Percentiles rank a stretch among this genome's conserved stretches.
phyloP scores from a whole-genome alignment of 495 filamentous ascomycete species.

The Choiromyces venosus region DNA sequence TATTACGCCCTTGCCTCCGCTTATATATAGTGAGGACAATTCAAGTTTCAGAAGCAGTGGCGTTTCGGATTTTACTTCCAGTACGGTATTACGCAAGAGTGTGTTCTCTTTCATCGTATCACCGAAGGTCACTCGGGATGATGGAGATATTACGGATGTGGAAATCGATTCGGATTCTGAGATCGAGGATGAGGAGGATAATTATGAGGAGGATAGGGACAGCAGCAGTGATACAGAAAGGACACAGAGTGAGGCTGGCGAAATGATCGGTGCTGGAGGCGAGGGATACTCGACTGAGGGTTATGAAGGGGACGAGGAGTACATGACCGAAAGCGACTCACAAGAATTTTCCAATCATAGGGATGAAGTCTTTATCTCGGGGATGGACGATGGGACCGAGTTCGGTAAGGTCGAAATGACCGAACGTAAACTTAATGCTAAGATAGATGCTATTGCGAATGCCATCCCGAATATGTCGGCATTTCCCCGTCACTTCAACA shows the following conservation, averaged over 20 bases:
- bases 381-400: conserved; percentile 25
- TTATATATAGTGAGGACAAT: neutral
- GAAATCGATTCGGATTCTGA: conserved; percentile 33
- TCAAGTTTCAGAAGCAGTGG: neutral
- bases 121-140: conserved; percentile 7
- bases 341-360: conserved; percentile 7
- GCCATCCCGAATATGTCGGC: conserved; percentile 4
- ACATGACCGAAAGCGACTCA: neutral
- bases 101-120: conserved; percentile 27
- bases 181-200: conserved; percentile 7
- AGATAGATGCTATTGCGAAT: conserved; percentile 12
- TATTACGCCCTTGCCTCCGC: conserved; percentile 9
- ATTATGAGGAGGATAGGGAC: neutral
- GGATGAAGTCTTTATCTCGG: conserved; percentile 33
- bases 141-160: conserved; percentile 29
- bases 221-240: conserved; percentile 8
- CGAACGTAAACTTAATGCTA: conserved; percentile 28
- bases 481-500: conserved; percentile 26
- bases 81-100: conserved; percentile 13
- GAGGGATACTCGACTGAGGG: conserved; percentile 31
- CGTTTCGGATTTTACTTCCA: conserved; percentile 7
- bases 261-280: conserved; percentile 31
- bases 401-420: conserved; percentile 25
- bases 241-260: conserved; percentile 30
- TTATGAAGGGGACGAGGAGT: conserved; percentile 23